A percentile compares a stretch with the other conserved stretches of the same genome.
Evolutionary conservation across 768 basidiomycete species (phyloP).

Genomic region (Rhizopogon salebrosus): DNA sequence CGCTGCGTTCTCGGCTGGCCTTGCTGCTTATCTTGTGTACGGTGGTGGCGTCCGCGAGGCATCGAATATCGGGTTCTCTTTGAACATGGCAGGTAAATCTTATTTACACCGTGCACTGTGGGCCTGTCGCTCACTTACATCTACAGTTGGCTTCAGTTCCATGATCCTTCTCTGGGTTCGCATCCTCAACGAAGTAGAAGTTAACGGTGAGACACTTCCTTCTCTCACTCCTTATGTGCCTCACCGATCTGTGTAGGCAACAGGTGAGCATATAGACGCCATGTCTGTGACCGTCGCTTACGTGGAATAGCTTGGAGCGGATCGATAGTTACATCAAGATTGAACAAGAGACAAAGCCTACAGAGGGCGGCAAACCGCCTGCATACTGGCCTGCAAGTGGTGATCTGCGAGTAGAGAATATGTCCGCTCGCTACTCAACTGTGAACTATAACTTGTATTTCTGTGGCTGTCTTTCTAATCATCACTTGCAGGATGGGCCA

Average conservation of each 20-base stretch:
- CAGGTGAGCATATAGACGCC: conserved; percentile 35
- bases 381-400: too few species aligned
- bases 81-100: conserved; percentile 9
- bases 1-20: conserved; percentile 30
- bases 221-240: background rate
- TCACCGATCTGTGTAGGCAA: conserved; percentile 12
- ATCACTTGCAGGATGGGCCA: too few species aligned
- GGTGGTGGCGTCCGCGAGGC: conserved; percentile 6
- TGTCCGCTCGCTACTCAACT: conserved; percentile 50
- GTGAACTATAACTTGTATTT: too few species aligned
- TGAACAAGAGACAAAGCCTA: too few species aligned
- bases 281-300: conserved; percentile 56
- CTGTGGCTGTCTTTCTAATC: too few species aligned
- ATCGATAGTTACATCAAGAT: too few species aligned
- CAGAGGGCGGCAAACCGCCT: too few species aligned
- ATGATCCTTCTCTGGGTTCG: conserved; percentile 19
- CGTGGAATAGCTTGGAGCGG: too few species aligned
- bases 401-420: conserved; percentile 44
- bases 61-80: conserved; percentile 17
- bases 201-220: conserved; percentile 4
- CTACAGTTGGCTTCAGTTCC: conserved; percentile 1
- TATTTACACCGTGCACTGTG: background rate
- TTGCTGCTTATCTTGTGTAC: conserved; percentile 32
- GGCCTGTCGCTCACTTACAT: background rate
- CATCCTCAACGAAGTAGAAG: conserved; percentile 13